Evolutionary conservation across 495 filamentous ascomycete genomes (phyloP), one percentile per base, ranked within the genome.

Genomic region (Schizothecium vesticola): DNA sequence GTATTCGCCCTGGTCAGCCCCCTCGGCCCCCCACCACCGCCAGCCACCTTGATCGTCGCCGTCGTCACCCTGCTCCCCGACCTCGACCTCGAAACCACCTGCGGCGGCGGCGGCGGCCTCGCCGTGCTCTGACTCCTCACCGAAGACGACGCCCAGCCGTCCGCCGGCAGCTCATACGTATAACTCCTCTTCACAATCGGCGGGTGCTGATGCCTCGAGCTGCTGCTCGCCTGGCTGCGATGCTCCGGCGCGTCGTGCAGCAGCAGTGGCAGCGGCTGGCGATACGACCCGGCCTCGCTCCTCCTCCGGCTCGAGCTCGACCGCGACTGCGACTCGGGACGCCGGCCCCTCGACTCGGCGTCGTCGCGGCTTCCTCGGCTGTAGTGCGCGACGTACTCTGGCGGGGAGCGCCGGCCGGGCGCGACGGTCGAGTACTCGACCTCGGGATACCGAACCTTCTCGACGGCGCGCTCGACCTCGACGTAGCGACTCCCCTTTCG

Each of bases 311-410:
- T 64, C 7, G 70, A 72, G 23, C 72, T 71, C 9, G 59, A 10
- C 4, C 72, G 72, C 9, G 72, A 75, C 31, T 77, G 80, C 7
- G 74, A 75, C 5, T 74, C 73, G 12, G 73, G 70, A n/a, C 76
- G 72, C 5, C 80, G 80, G 21, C 79, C 76, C 13, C 79, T 67
- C 51, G 62, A 72, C 61, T 88, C 80, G 71, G 78, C 23, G 74
- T 84, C 67, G 74, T 84, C 61, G 78, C 70, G 76, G 70, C 65
- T 79, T 13, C 76, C 64, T 31, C 76, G 69, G 67, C 75, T 76
- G 67, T 81, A 80, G 26, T 80, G 74, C 29, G 80, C 71, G 24
- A 73, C 67, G 70, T 79, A 81, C n/a, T 77, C 75, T 2, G 75
- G 70, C 9, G 43, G 43, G 43, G 74, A 70, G 6, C 74, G 73